A percentile compares a stretch with the other conserved stretches of the same genome.
These are phyloP conservation scores for Tetrastigma voinierianum DNA, from an alignment of 164 flowering plant genomes.

Conservation along the genomic window DNA sequence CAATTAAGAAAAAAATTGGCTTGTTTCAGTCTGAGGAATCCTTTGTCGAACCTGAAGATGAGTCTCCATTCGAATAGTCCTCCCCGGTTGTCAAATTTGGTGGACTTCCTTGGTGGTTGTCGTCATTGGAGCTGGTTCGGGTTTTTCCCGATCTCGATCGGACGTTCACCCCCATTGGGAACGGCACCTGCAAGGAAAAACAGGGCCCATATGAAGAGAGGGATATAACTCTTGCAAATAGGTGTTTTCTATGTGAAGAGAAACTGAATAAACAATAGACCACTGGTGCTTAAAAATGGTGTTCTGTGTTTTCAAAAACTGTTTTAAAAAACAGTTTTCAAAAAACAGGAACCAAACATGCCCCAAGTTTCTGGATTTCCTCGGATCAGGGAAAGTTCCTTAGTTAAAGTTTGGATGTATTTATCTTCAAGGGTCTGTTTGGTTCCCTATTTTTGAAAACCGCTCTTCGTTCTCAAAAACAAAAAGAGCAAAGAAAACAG, in stretches of 20 bases:
- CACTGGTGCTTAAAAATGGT: no score
- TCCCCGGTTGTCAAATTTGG: conserved; percentile 40
- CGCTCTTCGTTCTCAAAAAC: no score
- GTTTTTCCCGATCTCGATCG: conserved; percentile 55
- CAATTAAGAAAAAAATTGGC: conserved; percentile 14
- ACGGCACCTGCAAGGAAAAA: conserved; percentile 60
- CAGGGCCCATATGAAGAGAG: neutral
- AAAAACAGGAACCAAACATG: no score
- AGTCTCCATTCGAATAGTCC: conserved; percentile 43
- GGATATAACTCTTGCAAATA: no score
- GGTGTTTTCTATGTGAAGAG: neutral
- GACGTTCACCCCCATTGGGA: conserved; percentile 75
- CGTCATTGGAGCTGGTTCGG: conserved; percentile 38
- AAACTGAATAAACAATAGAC: no score
- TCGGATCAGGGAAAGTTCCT: neutral
- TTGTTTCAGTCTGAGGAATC: conserved; percentile 39
- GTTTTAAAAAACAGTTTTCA: no score
- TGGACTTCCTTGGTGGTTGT: conserved; percentile 48
- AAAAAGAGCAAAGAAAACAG: no score
- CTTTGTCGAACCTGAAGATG: conserved; percentile 49
- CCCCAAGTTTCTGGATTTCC: no score
- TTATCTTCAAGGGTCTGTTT: no score
- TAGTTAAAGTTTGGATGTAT: no score
- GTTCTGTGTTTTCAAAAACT: no score
- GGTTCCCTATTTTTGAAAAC: no score